A percentile compares a stretch with the other conserved stretches of the same genome.
These are phyloP conservation scores for Flaveria sonorensis DNA, from an alignment of 129 eudicot genomes.

Conservation along the genomic window DNA sequence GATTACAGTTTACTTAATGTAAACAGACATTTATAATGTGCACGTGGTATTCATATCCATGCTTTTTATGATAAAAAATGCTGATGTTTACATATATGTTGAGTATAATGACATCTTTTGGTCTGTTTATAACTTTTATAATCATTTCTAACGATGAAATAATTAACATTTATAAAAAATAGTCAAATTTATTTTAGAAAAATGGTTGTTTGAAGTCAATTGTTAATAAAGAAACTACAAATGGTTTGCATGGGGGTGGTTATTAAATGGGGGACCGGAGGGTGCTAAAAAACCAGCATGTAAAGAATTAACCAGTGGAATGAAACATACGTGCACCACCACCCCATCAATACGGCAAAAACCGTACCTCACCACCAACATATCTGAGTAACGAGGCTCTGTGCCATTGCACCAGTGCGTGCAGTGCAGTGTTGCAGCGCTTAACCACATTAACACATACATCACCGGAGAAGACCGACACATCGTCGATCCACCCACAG, in stretches of 20 bases:
- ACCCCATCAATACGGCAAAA: constrained; percentile 26
- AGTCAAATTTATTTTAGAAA: too few species aligned
- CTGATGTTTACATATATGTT: too few species aligned
- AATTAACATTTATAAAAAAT: too few species aligned
- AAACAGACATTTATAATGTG: too few species aligned
- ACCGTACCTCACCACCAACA: constrained; percentile 27
- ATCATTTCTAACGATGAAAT: too few species aligned
- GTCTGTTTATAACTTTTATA: too few species aligned
- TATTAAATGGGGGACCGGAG: constrained; percentile 8
- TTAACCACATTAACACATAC: constrained; percentile 20
- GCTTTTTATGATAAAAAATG: too few species aligned
- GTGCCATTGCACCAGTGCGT: constrained; percentile 23
- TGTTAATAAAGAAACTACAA: neutral
- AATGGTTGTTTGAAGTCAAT: neutral
- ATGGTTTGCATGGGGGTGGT: constrained; percentile 30
- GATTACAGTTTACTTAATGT: too few species aligned
- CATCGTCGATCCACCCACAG: constrained; percentile 24
- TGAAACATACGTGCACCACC: constrained; percentile 36
- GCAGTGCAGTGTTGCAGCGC: constrained; percentile 34
- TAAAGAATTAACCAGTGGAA: constrained; percentile 36
- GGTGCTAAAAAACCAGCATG: constrained; percentile 27
- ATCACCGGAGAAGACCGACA: constrained; percentile 41
- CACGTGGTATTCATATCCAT: too few species aligned
- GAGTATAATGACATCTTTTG: too few species aligned
- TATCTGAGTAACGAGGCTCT: constrained; percentile 33